A percentile compares a stretch with the other conserved stretches of the same genome.
These are phyloP conservation scores for Hirsutella rhossiliensis DNA, from an alignment of 2,329 filamentous ascomycete species.

Conservation along the genomic window DNA sequence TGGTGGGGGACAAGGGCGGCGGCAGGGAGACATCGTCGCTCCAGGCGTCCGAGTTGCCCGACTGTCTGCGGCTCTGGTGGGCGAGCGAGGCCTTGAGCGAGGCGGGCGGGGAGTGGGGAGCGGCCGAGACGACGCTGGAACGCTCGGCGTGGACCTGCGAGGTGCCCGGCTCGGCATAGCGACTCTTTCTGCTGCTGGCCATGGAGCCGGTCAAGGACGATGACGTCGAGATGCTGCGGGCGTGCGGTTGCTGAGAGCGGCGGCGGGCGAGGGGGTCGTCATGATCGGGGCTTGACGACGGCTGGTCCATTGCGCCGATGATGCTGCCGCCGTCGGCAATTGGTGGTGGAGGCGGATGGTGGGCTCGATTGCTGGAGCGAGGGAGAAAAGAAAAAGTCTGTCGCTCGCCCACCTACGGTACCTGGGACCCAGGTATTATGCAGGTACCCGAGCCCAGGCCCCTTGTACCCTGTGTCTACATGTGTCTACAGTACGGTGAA, in stretches of 20 bases:
- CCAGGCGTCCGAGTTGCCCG: slow-evolving; percentile 26
- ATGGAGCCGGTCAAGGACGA: slow-evolving; percentile 21
- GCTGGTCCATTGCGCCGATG: background rate
- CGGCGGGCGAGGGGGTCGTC: background rate
- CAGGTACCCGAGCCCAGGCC: background rate
- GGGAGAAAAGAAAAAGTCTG: background rate
- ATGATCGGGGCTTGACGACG: background rate
- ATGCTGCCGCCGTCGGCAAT: too few relatives aligned
- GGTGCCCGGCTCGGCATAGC: slow-evolving; percentile 47
- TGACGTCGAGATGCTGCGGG: slow-evolving; percentile 33
- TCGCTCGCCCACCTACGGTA: too few relatives aligned
- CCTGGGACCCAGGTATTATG: background rate
- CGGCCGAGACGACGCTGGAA: slow-evolving; percentile 52
- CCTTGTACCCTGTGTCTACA: too few relatives aligned
- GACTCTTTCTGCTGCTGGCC: slow-evolving; percentile 40
- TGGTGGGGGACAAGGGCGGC: slow-evolving; percentile 28
- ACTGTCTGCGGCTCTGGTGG: slow-evolving; percentile 21
- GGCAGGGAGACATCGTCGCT: slow-evolving; percentile 23
- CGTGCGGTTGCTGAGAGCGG: slow-evolving; percentile 8
- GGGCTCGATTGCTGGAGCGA: too few relatives aligned
- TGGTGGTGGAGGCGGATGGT: too few relatives aligned
- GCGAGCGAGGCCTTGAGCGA: slow-evolving; percentile 29
- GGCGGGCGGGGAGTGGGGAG: slow-evolving; percentile 35
- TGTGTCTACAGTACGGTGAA: too few relatives aligned
- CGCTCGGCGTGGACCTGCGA: slow-evolving; percentile 44